These are phyloP conservation scores for Talaromyces funiculosus DNA, from an alignment of 2,329 filamentous ascomycete genomes.

Conservation along the genomic window DNA sequence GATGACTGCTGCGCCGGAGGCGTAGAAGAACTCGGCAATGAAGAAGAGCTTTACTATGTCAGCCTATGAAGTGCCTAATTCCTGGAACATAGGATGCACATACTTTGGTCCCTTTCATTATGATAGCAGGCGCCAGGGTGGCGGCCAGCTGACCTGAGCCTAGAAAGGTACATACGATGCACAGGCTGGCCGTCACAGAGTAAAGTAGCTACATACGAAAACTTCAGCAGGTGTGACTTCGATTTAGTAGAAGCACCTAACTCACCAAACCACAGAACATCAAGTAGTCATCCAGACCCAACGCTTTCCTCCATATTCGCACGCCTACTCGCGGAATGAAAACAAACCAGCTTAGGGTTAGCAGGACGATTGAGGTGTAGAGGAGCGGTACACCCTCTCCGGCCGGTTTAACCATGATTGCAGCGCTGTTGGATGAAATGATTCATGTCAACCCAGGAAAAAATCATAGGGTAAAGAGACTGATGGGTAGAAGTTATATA, in stretches of 20 bases:
- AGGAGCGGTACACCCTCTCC: constrained; percentile 4
- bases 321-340: not conserved
- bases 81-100: not conserved
- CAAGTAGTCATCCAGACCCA: constrained; percentile 5
- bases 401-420: constrained; percentile 3
- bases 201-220: not conserved
- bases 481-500: not conserved
- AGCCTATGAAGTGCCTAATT: too few species aligned
- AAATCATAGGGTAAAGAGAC: not conserved
- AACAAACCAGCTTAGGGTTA: not conserved
- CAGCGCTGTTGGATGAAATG: not conserved
- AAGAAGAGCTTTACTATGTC: not conserved
- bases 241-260: not conserved
- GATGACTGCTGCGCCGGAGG: constrained; percentile 1
- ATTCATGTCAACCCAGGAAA: not conserved
- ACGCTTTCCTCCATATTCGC: constrained; percentile 5
- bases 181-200: not conserved
- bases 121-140: not conserved
- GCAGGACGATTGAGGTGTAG: constrained; percentile 4
- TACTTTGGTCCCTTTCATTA: constrained; percentile 8
- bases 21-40: constrained; percentile 11
- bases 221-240: not conserved
- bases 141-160: constrained; percentile 4
- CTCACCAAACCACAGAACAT: constrained; percentile 2
- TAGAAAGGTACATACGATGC: constrained; percentile 3